Base-by-base conservation (phyloP, 768 basidiomycete species). In the Leccinum olivaceopallidum region DNA sequence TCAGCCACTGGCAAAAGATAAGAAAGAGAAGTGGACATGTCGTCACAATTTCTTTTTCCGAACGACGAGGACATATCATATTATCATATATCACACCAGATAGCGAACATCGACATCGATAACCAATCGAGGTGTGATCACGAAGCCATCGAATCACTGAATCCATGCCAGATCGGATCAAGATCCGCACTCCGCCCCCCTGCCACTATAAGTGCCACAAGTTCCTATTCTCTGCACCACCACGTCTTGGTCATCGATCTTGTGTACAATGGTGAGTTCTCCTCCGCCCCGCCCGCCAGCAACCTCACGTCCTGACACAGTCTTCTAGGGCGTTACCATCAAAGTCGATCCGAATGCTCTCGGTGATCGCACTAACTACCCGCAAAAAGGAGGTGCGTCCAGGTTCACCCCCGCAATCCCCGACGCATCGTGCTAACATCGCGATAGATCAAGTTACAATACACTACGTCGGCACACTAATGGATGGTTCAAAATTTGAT, bases 401-500 rank as follows among this genome's bases (percentile, higher is more conserved):
- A 52, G 61, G 60, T 60, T 61, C 54, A 57, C 64, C 37, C 60
- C 28, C 52, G 7, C 55, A 56, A 36, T 61, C 42, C 34, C 53
- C 53, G 55, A 32, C 57, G 57, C 44, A 74, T 69, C 70, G 51
- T 61, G 30, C 68, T 65, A 51, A 64, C 56, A 71, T 73, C 67
- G 58, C 65, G 54, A 24, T 66, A 90, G 89, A 92, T 78, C 81
- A 22, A 30, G 90, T 94, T 37, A 76, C 61, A 6, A 92, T 95
- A 59, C 90, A 94, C 75, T 95, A 94, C 67, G 81, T 87, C 49
- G 94, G 91, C 24, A 91, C 82, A 22, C 81, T 94, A 16, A 16
- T 63, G 4, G 77, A 89, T 68, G 90, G 89, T 49, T 77, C 61
- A 28, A 77, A 76, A 67, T 92, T 92, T 75, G 92, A 94, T 77